A percentile compares a stretch with the other conserved stretches of the same genome.
phyloP scores from a whole-genome alignment of 208 protist species.

The Acanthamoeba polyphaga region DNA sequence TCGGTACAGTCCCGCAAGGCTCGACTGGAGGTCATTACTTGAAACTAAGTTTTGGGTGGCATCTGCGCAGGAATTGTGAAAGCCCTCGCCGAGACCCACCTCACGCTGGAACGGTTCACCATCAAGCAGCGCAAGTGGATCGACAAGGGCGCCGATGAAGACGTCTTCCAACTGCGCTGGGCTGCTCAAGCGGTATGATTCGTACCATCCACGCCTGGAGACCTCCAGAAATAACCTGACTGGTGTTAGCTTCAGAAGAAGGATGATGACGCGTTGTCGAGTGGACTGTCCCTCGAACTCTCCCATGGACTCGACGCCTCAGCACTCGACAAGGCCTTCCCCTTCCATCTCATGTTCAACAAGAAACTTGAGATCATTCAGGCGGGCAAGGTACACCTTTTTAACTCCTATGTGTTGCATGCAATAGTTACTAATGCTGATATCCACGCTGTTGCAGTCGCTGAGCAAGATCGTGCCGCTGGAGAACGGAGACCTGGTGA shows the following conservation, averaged over 20 bases:
- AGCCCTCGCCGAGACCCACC: constrained; percentile 1
- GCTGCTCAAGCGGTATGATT: neutral
- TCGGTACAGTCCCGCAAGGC: no score
- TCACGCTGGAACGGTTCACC: neutral
- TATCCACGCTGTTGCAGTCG: no score
- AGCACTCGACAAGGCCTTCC: constrained; percentile 49
- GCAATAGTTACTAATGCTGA: neutral
- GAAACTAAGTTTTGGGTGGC: no score
- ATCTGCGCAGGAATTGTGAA: constrained; percentile 10
- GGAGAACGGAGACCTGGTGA: neutral
- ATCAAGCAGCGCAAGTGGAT: constrained; percentile 66
- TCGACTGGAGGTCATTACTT: no score
- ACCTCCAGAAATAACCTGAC: no score
- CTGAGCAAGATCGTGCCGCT: constrained; percentile 14
- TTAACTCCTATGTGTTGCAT: neutral
- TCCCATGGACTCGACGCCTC: neutral
- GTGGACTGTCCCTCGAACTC: neutral
- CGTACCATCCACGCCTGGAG: no score
- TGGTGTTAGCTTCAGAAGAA: neutral
- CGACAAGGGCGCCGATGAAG: constrained; percentile 53
- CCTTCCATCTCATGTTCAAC: constrained; percentile 72
- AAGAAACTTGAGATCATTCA: constrained; percentile 63
- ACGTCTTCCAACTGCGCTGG: constrained; percentile 5
- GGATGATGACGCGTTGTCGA: neutral
- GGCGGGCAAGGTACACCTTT: constrained; percentile 22